These are phyloP conservation scores for Ophiostoma ulmi DNA, from an alignment of 2,329 filamentous ascomycete genomes.

Conservation along the genomic window DNA sequence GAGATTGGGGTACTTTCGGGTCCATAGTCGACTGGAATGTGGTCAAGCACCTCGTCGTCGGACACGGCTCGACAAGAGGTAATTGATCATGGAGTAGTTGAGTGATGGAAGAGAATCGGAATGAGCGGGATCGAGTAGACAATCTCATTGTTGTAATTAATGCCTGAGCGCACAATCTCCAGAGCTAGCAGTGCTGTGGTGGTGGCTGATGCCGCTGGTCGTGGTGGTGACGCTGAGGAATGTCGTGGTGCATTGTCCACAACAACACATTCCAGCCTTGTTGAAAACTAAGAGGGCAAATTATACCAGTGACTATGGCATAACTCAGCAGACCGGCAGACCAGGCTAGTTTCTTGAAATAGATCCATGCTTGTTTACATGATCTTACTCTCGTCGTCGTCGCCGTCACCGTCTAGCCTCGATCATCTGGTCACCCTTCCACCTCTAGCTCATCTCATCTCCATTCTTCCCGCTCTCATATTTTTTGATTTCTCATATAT, in stretches of 20 bases:
- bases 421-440: not conserved
- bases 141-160: not conserved
- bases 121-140: not conserved
- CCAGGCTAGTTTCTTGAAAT: not conserved
- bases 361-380: constrained; percentile 2
- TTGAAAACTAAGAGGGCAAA: not conserved
- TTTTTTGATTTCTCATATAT: not conserved
- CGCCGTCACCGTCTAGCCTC: not conserved
- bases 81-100: not conserved
- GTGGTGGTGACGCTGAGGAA: constrained; percentile 17
- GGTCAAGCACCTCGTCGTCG: not conserved
- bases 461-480: not conserved
- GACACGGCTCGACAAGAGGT: not conserved
- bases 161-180: not conserved
- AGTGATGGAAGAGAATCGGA: not conserved
- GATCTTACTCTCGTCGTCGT: not conserved
- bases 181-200: not conserved
- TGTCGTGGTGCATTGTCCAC: constrained; percentile 26
- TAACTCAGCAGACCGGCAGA: not conserved
- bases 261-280: constrained; percentile 32
- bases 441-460: not conserved
- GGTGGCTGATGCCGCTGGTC: not conserved
- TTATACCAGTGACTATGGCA: not conserved
- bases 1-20: not conserved
- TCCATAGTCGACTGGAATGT: not conserved